Base-by-base conservation (phyloP, 352 stramenopile genomes). In the Pythium insidiosum region DNA sequence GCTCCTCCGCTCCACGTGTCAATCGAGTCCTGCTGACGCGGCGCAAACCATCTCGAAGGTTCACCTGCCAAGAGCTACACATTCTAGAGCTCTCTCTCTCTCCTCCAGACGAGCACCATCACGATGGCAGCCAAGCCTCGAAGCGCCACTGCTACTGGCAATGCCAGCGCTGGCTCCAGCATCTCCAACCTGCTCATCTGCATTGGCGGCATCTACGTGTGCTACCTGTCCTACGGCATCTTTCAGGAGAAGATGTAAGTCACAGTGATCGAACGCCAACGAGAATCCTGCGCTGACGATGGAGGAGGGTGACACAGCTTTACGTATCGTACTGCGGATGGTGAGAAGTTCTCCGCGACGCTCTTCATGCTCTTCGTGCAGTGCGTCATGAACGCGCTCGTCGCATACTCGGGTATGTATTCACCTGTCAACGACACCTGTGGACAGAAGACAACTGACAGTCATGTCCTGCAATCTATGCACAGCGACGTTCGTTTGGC, bases 191-290 rank as follows among this genome's bases (percentile, higher is more conserved):
- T 96, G 24, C 42, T 77, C 20, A 51, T 96, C 21, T 92, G 78
- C 56, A 88, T 95, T 38, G 69, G 51, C 31, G 87, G 87, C 50
- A 96, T 96, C 68, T 96, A 96, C 71, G 73, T 63, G 18, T 96
- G 84, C 66, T 96, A 96, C 68, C 53, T 96, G 34, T 93, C 79
- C 10, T 96, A 94, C 58, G 86, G 86, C 44, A 92, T 96, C 56
- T 95, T 95, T 53, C 87, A 96, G 61, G 87, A 96, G 67, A 91
- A 96, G 72, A 96, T 96, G 75, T 95, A 71, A 50, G 68, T 48
- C 9, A 4, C 19, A 19, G 9, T 28, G n/a, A 10, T 38, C 11
- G 2, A 28, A 5, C 7, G 15, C 9, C 6, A 13, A 10, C 30
- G 23, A 35, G 21, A 35, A 13, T 43, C n/a, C 15, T 30, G 16